Conservation (phyloP, 1,139 yeast species). For the Lodderomyces beijingensis region DNA sequence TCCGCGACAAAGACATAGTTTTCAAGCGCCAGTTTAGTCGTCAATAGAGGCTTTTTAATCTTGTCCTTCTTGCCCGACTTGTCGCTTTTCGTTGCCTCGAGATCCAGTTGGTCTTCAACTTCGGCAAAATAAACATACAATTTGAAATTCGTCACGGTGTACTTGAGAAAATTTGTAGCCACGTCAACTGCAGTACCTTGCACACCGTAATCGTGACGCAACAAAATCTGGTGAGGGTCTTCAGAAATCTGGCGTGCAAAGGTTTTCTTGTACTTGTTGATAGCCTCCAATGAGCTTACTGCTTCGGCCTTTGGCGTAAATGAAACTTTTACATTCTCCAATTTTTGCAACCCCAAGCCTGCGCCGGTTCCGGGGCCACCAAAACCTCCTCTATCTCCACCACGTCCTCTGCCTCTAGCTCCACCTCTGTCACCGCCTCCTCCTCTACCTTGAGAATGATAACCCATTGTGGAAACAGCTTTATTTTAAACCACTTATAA, state of each 20-base stretch:
- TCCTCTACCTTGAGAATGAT: background rate
- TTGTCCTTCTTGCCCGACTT: constrained; percentile 2
- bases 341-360: constrained; percentile 1
- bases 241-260: constrained; percentile 4
- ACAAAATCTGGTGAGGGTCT: constrained; percentile 8
- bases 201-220: constrained; percentile 11
- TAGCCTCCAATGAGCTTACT: constrained; percentile 2
- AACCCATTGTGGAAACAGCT: no score
- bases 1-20: constrained; percentile 10
- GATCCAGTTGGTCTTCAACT: constrained; percentile 5
- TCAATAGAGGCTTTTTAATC: constrained; percentile 3
- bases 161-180: constrained; percentile 12
- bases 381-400: background rate
- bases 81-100: background rate
- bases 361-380: background rate
- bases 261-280: constrained; percentile 6
- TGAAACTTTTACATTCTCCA: background rate
- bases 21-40: constrained; percentile 8
- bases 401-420: background rate
- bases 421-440: constrained; percentile 2
- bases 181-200: constrained; percentile 9
- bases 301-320: constrained; percentile 1
- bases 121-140: constrained; percentile 11
- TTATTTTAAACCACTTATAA: no score
- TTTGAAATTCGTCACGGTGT: constrained; percentile 9